Percentiles rank a stretch among this genome's conserved stretches.
Evolutionary conservation across 495 filamentous ascomycete genomes (phyloP).

Genomic region (Penicillium parvum): DNA sequence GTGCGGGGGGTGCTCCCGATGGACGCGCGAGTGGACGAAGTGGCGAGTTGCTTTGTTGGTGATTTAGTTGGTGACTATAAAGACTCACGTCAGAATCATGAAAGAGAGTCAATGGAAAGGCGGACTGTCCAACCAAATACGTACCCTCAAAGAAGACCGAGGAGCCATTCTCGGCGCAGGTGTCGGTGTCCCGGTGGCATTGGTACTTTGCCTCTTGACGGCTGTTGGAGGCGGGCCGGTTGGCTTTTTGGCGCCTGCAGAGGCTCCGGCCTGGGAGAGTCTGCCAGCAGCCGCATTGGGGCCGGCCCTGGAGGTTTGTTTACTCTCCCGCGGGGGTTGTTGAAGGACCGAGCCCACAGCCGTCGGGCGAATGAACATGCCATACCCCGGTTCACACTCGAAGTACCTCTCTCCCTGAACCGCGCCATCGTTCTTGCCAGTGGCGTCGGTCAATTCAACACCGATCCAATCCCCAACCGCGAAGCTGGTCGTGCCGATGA

Average conservation of each 20-base stretch:
- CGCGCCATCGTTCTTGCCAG: slow-evolving; percentile 91
- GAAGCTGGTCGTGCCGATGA: slow-evolving; percentile 73
- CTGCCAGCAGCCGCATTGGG: slow-evolving; percentile 26
- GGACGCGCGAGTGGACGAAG: slow-evolving; percentile 46
- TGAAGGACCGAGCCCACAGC: slow-evolving; percentile 56
- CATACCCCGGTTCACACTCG: slow-evolving; percentile 69
- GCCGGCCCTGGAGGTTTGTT: slow-evolving; percentile 28
- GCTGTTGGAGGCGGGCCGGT: slow-evolving; percentile 45
- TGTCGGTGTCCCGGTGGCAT: slow-evolving; percentile 59
- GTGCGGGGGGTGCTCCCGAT: slow-evolving; percentile 49
- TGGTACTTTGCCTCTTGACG: slow-evolving; percentile 61
- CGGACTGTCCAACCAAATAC: slow-evolving; percentile 14
- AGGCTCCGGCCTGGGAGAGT: slow-evolving; percentile 29
- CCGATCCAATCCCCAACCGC: slow-evolving; percentile 83
- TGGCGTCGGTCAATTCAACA: slow-evolving; percentile 76
- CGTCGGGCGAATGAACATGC: slow-evolving; percentile 81
- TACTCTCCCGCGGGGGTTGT: slow-evolving; percentile 45
- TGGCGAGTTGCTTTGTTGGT: slow-evolving; percentile 69
- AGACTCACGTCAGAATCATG: background rate
- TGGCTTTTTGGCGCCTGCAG: slow-evolving; percentile 34
- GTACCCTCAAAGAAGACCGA: slow-evolving; percentile 58
- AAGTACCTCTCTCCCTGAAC: slow-evolving; percentile 91
- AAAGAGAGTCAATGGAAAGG: background rate
- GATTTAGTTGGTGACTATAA: slow-evolving; percentile 70
- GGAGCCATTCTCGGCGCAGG: slow-evolving; percentile 47